A percentile compares a stretch with the other conserved stretches of the same genome.
phyloP scores from a whole-genome alignment of 1,139 yeast species.

The Sugiyamaella pinicola region DNA sequence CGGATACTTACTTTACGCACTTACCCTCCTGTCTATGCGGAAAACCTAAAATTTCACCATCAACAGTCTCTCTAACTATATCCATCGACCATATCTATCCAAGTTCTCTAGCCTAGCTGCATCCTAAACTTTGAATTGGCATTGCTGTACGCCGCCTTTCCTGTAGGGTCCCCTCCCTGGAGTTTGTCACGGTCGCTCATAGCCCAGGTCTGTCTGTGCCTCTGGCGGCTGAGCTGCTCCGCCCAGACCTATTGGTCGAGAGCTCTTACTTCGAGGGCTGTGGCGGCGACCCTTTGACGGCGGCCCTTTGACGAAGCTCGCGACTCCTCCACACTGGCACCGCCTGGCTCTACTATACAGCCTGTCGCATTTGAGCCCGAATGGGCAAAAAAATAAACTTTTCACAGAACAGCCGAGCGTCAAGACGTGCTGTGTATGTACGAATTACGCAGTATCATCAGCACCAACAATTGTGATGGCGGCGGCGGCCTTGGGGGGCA shows the following conservation, averaged over 20 bases:
- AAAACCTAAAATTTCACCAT: background rate
- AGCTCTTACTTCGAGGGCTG: too few species aligned
- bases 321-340: background rate
- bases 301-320: background rate
- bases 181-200: too few species aligned
- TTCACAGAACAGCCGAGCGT: background rate
- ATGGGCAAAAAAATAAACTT: background rate
- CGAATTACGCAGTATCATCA: background rate
- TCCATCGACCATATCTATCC: background rate
- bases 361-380: background rate
- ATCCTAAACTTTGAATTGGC: background rate
- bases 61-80: background rate
- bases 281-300: too few species aligned
- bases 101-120: background rate
- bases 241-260: too few species aligned
- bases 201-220: too few species aligned
- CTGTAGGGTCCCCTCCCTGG: background rate
- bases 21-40: too few species aligned
- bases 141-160: background rate
- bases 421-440: background rate
- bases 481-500: too few species aligned
- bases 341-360: background rate
- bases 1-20: too few species aligned
- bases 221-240: too few species aligned
- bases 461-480: too few species aligned